Base-by-base conservation (phyloP, 2,329 filamentous ascomycete genomes). In the Scorias spongiosa region DNA sequence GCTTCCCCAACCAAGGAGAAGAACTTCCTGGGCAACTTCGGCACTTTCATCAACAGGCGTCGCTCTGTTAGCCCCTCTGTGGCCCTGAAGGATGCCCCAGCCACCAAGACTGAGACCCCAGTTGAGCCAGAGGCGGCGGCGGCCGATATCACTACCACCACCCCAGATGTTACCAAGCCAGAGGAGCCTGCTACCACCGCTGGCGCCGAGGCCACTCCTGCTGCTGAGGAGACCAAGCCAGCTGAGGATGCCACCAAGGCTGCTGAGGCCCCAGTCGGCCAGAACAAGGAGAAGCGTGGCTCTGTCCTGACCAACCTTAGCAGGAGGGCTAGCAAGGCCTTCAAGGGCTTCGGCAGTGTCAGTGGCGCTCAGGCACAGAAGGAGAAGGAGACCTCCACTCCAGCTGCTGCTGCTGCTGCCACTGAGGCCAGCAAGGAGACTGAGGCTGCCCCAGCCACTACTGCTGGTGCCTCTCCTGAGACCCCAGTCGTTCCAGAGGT, bases 21-120 rank as follows among this genome's bases (percentile, higher is more conserved):
- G 56, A 53, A 49, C 47, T 60, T 61, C 51, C 49, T 61, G 26
- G 55, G 55, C 29, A 47, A 49, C 32, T 48, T 58, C 29, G 32
- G 32, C 32, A 48, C 53, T 28, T 57, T 58, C 53, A 52, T 57
- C 30, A 46, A 42, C 48, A 60, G 59, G 53, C 54, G 57, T 40
- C 57, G 57, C 42, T 56, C 53, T 46, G 56, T 56, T 38, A 58
- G 55, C 62, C 69, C 57, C 39, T 59, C 57, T 40, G 51, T 55
- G 32, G 40, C 44, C 47, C 48, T 52, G 42, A 58, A 58, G 52
- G 63, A 65, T 48, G 60, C 64, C 50, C 53, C 60, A 28, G 46
- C 44, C 44, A 55, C 51, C 46, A 48, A 53, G 32, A 52, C 57
- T 43, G 52, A 44, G 20, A 29, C 43, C 2, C 48, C 59, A 30